Base-by-base conservation (phyloP, 345 rosid species). In the Turritis glabra region DNA sequence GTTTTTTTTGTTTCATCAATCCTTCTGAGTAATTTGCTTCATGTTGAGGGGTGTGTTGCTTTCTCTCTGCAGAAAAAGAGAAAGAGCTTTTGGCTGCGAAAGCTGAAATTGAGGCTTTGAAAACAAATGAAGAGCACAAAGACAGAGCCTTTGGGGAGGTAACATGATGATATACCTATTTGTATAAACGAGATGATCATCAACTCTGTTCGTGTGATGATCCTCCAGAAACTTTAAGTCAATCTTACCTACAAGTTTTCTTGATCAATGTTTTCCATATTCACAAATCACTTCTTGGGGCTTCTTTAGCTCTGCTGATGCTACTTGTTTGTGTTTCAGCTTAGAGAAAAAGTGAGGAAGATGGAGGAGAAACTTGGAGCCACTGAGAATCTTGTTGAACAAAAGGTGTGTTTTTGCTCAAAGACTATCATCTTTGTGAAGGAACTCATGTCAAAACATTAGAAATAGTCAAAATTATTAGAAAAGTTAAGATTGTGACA, bases 131-230 rank as follows among this genome's bases (percentile, higher is more conserved):
- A 75, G 82, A 72, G 60, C 73, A 82, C 29, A 88, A 90, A 81
- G 88, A 90, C 56, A 92, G 85, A 81, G 96, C 86, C 30, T 73
- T 85, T 41, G 80, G 55, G 70, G 92, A 89, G 92, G 99, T 95
- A 84, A 41, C 37, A 5, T 40, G 46, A 33, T 60, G 25, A 32
- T n/a, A n/a, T n/a, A n/a, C n/a, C n/a, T n/a, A n/a, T n/a, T n/a
- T n/a, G n/a, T n/a, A n/a, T n/a, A n/a, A n/a, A n/a, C n/a, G n/a
- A n/a, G n/a, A n/a, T 15, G 14, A 59, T 50, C n/a, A 17, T 29
- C 38, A 17, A 21, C 67, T 57, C 27, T 57, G 41, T 47, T 71
- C 17, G 0, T 63, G 66, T 63, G 66, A 21, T 62, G 23, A 14
- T 60, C 6, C 26, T 69, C 3, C 18, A 54, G 55, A 60, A 40